Evolutionary conservation across 2,329 filamentous ascomycete genomes (phyloP).

Genomic region (Aspergillus latus): DNA sequence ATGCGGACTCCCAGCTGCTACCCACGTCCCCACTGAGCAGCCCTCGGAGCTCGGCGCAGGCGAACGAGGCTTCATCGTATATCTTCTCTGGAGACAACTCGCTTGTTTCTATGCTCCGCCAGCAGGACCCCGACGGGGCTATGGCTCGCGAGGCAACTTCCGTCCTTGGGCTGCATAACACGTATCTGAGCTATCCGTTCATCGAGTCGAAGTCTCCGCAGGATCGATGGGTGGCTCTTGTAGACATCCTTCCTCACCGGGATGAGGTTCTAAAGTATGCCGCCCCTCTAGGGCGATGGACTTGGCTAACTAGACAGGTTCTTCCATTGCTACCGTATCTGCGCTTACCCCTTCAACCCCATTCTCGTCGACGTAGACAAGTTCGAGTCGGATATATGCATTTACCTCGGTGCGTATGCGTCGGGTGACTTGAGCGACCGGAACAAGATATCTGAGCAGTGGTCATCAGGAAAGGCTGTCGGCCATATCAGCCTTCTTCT

Average conservation of each 20-base stretch:
- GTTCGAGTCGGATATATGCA: slow-evolving; percentile 32
- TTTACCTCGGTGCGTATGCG: slow-evolving; percentile 29
- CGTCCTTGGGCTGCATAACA: slow-evolving; percentile 34
- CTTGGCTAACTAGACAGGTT: slow-evolving; percentile 22
- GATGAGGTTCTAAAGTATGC: slow-evolving; percentile 30
- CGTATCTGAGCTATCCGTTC: slow-evolving; percentile 32
- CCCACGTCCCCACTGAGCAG: not conserved
- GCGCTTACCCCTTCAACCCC: slow-evolving; percentile 34
- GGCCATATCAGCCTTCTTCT: slow-evolving; percentile 32
- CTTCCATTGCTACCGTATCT: slow-evolving; percentile 33
- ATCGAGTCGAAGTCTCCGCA: slow-evolving; percentile 28
- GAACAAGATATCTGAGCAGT: slow-evolving; percentile 23
- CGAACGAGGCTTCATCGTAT: slow-evolving; percentile 12
- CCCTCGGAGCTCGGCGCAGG: not conserved
- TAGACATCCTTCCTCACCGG: slow-evolving; percentile 27
- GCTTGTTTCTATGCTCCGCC: slow-evolving; percentile 30
- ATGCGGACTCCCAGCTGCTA: not conserved
- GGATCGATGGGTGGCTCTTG: slow-evolving; percentile 28
- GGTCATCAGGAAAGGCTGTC: slow-evolving; percentile 27
- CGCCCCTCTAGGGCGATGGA: not conserved
- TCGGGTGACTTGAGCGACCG: slow-evolving; percentile 24
- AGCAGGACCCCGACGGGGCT: slow-evolving; percentile 28
- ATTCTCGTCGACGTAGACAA: slow-evolving; percentile 32
- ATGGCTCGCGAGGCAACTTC: slow-evolving; percentile 30
- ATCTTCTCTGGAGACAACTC: slow-evolving; percentile 35